Conservation (phyloP, 768 basidiomycete genomes). For the Tylopilus intermedius region DNA sequence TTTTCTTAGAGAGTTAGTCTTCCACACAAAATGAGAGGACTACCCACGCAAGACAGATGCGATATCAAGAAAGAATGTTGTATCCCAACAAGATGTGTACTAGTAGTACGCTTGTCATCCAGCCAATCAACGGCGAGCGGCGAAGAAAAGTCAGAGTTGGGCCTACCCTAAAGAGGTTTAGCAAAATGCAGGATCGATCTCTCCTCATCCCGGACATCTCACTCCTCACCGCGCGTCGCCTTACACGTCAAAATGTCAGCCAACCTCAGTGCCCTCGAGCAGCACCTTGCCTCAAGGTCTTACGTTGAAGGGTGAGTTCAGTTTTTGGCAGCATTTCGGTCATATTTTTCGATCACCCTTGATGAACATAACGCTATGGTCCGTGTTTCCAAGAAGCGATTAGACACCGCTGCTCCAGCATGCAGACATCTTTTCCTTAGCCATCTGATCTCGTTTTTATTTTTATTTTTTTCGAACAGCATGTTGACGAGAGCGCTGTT, state of each 20-base stretch:
- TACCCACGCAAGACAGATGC: no score
- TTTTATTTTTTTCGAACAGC: background rate
- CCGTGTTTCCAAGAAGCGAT: constrained; percentile 95
- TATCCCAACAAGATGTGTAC: no score
- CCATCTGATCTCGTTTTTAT: constrained; percentile 53
- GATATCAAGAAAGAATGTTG: no score
- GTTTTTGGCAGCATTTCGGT: constrained; percentile 4
- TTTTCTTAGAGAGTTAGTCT: background rate
- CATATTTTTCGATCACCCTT: constrained; percentile 23
- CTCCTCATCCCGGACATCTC: constrained; percentile 29
- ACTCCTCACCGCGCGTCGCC: constrained; percentile 1
- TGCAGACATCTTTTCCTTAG: constrained; percentile 74
- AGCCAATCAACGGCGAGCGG: constrained; percentile 14
- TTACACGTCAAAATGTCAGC: constrained; percentile 49
- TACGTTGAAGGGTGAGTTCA: constrained; percentile 85
- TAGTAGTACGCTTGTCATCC: background rate
- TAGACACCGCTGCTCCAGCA: constrained; percentile 80
- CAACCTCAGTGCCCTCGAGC: constrained; percentile 70
- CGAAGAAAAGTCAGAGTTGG: background rate
- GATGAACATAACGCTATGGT: constrained; percentile 85
- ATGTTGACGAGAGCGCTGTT: constrained; percentile 9
- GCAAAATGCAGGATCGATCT: constrained; percentile 21
- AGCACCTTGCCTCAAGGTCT: constrained; percentile 81
- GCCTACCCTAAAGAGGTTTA: constrained; percentile 32
- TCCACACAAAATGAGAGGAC: no score